phyloP scores from a whole-genome alignment of 2,329 filamentous ascomycete species.

The Pseudogymnoascus sp. region DNA sequence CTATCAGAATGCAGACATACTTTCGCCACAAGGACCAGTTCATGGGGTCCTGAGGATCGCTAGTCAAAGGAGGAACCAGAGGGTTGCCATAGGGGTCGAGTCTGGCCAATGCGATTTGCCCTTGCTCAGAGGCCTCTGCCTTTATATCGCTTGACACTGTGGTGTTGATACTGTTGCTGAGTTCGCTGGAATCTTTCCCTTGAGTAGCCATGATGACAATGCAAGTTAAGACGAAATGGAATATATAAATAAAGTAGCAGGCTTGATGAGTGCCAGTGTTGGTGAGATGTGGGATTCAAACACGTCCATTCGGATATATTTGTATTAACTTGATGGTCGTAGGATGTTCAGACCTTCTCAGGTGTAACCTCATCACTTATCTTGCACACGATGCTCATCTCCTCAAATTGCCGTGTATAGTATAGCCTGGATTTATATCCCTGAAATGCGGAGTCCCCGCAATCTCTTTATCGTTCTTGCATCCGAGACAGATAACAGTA shows the following conservation, averaged over 20 bases:
- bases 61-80: constrained; percentile 36
- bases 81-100: constrained; percentile 25
- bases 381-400: neutral
- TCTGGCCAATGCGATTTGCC: neutral
- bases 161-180: neutral
- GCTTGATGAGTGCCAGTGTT: neutral
- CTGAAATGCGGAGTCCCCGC: neutral
- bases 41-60: constrained; percentile 45
- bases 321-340: neutral
- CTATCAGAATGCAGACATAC: constrained; percentile 41
- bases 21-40: constrained; percentile 45
- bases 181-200: neutral
- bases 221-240: neutral
- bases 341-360: neutral
- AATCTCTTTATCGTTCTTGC: neutral
- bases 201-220: neutral
- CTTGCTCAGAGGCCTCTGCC: neutral
- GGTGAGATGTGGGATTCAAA: neutral
- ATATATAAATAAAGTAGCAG: neutral
- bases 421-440: neutral
- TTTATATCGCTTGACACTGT: neutral
- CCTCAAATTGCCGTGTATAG: neutral
- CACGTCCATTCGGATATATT: neutral
- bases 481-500: neutral
- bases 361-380: neutral